Base-by-base conservation (phyloP, 1,284 basidiomycete genomes). In the Rhodotorula mucilaginosa region DNA sequence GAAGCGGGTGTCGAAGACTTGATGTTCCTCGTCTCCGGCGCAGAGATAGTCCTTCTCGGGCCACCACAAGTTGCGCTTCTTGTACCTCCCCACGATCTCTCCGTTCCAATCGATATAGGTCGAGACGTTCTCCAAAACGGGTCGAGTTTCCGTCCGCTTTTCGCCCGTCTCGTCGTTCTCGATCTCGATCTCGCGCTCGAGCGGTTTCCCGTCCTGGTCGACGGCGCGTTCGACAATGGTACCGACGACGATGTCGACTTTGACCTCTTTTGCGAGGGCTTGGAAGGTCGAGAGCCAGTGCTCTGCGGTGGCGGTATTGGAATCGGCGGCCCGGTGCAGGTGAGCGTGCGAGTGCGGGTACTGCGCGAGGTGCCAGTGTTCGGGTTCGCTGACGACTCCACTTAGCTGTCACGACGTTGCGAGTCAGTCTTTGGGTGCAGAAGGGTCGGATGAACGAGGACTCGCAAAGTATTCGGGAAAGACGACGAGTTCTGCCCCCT, bases 21-120 rank as follows among this genome's bases (percentile, higher is more conserved):
- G 54, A 60, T 78, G 77, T 13, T 71, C 67, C 6, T 76, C 74
- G 26, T 66, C 58, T 5, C 74, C 75, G 0, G 64, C 61, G 46
- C 70, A 72, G 26, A 78, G 70, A 56, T 78, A 78, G 10, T 73
- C 73, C 56, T 74, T 76, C 70, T 78, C 77, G 4, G 76, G 76
- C 69, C 61, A 62, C 72, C 77, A 76, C 13, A 78, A 57, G 57
- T 78, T 78, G 31, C 65, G 64, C 59, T 78, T 77, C 46, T 65
- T 64, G 64, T 78, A 78, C 48, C 68, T 64, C 16, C 75, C 75
- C 31, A 74, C 2, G 16, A 76, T 34, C 29, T 74, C 54, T 7
- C 77, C 77, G 10, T 72, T 61, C 58, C 60, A 68, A 31, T 70
- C 67, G 60, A 78, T 59, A 29, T 78, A 78, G 39, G 75, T 70